phyloP scores from a whole-genome alignment of 441 rosid genomes.

The Jatropha podagrica region DNA sequence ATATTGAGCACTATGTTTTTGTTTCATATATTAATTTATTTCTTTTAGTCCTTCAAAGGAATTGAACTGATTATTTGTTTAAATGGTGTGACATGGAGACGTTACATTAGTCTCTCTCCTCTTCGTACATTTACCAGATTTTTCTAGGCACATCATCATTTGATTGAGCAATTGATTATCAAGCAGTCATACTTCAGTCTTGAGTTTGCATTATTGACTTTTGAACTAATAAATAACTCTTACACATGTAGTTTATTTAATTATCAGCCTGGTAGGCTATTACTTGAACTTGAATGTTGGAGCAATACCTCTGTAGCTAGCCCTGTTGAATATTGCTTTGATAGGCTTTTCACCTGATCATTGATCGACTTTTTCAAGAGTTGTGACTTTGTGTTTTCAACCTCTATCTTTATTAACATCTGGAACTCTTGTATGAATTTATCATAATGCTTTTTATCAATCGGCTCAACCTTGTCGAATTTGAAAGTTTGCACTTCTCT shows the following conservation, averaged over 20 bases:
- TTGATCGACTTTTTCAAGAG: neutral
- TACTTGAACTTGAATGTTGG: too few relatives aligned
- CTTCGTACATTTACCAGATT: neutral
- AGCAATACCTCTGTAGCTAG: too few relatives aligned
- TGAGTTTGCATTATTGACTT: neutral
- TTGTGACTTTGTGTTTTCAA: slow-evolving; percentile 29
- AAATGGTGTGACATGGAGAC: neutral
- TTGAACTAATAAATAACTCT: neutral
- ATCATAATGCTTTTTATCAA: neutral
- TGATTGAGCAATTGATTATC: neutral
- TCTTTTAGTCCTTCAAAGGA: neutral
- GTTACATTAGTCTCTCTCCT: neutral
- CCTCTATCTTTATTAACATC: neutral
- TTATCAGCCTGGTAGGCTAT: neutral
- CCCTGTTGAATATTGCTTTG: too few relatives aligned
- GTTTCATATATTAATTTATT: neutral
- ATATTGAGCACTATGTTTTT: neutral
- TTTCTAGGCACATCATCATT: neutral
- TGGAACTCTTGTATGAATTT: neutral
- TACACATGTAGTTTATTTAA: neutral
- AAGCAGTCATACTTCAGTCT: neutral
- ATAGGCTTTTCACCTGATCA: too few relatives aligned
- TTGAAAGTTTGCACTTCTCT: neutral
- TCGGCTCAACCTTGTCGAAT: neutral
- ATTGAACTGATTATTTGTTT: neutral